phyloP scores from a whole-genome alignment of 805 yeast species.

The Schwanniomyces sp. region DNA sequence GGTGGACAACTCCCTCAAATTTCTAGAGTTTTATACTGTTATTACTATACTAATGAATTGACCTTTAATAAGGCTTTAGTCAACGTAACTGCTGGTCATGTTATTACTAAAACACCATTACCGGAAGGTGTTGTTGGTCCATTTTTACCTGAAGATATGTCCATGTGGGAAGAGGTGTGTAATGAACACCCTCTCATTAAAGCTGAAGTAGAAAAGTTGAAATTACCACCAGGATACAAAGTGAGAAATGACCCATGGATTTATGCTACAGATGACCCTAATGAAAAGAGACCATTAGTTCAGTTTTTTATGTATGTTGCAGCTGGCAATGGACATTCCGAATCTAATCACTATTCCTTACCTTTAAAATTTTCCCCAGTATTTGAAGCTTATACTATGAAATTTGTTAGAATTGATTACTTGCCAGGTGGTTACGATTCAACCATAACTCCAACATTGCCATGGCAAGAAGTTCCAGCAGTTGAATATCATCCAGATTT shows the following conservation, averaged over 20 bases:
- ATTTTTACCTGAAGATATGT: constrained; percentile 62
- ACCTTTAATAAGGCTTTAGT: constrained; percentile 71
- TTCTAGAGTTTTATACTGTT: constrained; percentile 66
- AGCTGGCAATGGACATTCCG: constrained; percentile 61
- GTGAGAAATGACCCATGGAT: constrained; percentile 81
- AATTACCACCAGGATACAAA: constrained; percentile 54
- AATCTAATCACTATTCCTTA: constrained; percentile 73
- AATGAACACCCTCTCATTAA: constrained; percentile 54
- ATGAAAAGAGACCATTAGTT: constrained; percentile 59
- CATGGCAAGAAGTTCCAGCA: constrained; percentile 59
- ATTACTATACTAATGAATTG: constrained; percentile 58
- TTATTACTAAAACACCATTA: constrained; percentile 54
- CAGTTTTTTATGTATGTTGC: constrained; percentile 76
- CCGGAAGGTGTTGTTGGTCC: constrained; percentile 73
- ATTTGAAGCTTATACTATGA: constrained; percentile 57
- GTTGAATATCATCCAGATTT: constrained; percentile 77
- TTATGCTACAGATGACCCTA: constrained; percentile 73
- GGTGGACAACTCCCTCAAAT: constrained; percentile 53
- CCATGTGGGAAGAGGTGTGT: constrained; percentile 51
- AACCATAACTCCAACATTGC: constrained; percentile 53
- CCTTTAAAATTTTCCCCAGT: constrained; percentile 77
- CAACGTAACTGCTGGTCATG: constrained; percentile 60
- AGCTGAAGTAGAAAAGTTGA: constrained; percentile 67
- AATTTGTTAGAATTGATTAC: constrained; percentile 70
- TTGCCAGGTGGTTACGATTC: constrained; percentile 73